Evolutionary conservation across 768 basidiomycete genomes (phyloP).

Genomic region (Cystobasidium onofrii): DNA sequence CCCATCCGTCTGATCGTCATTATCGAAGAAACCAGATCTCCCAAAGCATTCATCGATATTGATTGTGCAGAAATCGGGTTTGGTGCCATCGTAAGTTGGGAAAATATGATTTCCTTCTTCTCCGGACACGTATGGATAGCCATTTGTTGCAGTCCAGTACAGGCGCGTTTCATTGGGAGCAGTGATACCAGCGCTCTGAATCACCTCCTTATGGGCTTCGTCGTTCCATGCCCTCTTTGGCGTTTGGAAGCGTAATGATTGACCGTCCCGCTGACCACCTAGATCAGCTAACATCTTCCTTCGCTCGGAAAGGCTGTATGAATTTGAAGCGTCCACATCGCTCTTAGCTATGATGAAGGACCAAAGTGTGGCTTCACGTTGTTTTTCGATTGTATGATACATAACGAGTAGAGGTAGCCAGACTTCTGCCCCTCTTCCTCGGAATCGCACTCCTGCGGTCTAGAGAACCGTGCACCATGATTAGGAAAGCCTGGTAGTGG

Average conservation of each 20-base stretch:
- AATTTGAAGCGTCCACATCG: neutral
- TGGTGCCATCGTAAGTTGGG: neutral
- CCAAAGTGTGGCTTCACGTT: slow-evolving; percentile 15
- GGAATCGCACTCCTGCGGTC: slow-evolving; percentile 12
- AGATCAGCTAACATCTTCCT: neutral
- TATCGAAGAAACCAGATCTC: slow-evolving; percentile 22
- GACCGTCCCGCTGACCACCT: slow-evolving; percentile 44
- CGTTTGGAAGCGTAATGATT: slow-evolving; percentile 47
- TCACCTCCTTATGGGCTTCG: slow-evolving; percentile 18
- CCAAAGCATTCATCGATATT: slow-evolving; percentile 41
- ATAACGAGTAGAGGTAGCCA: slow-evolving; percentile 1
- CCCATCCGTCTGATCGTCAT: neutral
- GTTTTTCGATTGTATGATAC: slow-evolving; percentile 14
- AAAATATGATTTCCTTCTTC: neutral
- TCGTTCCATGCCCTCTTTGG: slow-evolving; percentile 46
- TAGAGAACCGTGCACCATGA: slow-evolving; percentile 38
- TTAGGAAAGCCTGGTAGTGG: too few species aligned
- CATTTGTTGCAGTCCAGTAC: slow-evolving; percentile 43
- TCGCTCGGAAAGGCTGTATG: neutral
- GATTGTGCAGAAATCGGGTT: slow-evolving; percentile 34
- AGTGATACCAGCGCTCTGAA: slow-evolving; percentile 31
- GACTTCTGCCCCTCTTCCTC: neutral
- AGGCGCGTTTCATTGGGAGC: slow-evolving; percentile 8
- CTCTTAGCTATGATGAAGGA: neutral
- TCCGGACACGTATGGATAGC: slow-evolving; percentile 45